A percentile compares a stretch with the other conserved stretches of the same genome.
Conservation (phyloP, 2,329 filamentous ascomycete species). For the Teratosphaeria destructans region DNA sequence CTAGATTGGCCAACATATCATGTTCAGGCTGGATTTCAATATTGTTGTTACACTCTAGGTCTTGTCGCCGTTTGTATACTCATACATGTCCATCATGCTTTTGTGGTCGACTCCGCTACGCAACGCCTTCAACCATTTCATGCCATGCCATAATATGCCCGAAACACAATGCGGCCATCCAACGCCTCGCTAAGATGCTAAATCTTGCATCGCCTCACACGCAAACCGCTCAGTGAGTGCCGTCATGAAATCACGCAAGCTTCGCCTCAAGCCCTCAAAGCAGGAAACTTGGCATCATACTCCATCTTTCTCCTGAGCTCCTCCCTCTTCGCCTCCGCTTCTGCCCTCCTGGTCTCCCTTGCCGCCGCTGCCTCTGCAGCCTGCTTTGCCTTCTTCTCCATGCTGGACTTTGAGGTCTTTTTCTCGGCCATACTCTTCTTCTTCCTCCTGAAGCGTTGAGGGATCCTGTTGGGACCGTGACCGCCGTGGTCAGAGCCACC, state of each 20-base stretch:
- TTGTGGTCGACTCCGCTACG: background rate
- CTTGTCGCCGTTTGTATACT: background rate
- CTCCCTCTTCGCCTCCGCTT: slow-evolving; percentile 3
- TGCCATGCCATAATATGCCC: background rate
- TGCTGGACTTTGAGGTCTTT: background rate
- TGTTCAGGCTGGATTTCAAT: too few species aligned
- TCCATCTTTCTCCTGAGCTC: slow-evolving; percentile 1
- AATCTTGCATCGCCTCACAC: background rate
- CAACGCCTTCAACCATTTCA: background rate
- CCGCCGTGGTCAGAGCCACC: background rate
- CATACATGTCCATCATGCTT: background rate
- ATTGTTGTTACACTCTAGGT: background rate
- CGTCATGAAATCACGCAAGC: background rate
- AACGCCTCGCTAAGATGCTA: slow-evolving; percentile 2
- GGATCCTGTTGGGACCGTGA: slow-evolving; percentile 7
- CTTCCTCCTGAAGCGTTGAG: background rate
- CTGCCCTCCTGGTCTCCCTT: background rate
- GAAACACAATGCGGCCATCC: background rate
- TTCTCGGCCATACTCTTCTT: background rate
- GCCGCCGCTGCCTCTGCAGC: background rate
- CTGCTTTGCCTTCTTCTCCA: background rate
- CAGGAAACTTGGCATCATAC: slow-evolving; percentile 3
- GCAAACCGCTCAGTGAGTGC: background rate
- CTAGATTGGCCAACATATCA: too few species aligned
- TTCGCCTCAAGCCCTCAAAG: slow-evolving; percentile 1